Evolutionary conservation across 1,284 basidiomycete genomes (phyloP).

Genomic region (Abortiporus biennis): DNA sequence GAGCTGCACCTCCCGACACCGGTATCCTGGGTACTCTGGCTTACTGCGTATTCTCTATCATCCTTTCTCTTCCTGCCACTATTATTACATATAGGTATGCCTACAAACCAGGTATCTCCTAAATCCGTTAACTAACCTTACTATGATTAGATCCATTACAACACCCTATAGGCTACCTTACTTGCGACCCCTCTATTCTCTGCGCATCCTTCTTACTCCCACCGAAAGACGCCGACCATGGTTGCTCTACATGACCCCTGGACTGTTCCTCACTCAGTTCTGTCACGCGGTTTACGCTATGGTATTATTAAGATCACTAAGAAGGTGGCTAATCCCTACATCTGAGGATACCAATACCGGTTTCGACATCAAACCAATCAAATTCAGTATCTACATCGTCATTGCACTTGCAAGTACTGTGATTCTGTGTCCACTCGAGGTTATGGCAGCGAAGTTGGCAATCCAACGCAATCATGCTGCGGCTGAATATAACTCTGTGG

Average conservation of each 20-base stretch:
- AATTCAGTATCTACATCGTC: constrained; percentile 54
- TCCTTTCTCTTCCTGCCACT: constrained; percentile 76
- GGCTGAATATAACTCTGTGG: constrained; percentile 63
- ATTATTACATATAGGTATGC: constrained; percentile 76
- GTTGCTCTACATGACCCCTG: constrained; percentile 80
- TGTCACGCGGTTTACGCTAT: constrained; percentile 64
- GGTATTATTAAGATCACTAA: constrained; percentile 61
- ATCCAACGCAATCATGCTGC: constrained; percentile 82
- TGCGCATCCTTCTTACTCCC: constrained; percentile 74
- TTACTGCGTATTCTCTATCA: constrained; percentile 60
- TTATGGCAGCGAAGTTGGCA: constrained; percentile 73
- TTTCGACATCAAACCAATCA: constrained; percentile 34
- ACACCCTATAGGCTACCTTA: constrained; percentile 80
- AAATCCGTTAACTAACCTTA: constrained; percentile 6
- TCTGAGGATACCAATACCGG: constrained; percentile 23
- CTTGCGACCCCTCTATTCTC: constrained; percentile 51
- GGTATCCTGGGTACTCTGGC: constrained; percentile 58
- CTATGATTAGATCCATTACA: constrained; percentile 62
- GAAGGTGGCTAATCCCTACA: constrained; percentile 57
- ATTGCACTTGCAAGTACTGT: constrained; percentile 55
- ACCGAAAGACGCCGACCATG: constrained; percentile 78
- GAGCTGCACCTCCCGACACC: constrained; percentile 65
- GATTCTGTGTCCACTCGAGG: constrained; percentile 77
- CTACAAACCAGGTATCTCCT: not conserved
- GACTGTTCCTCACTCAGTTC: constrained; percentile 66